Evolutionary conservation across 2,329 filamentous ascomycete genomes (phyloP).

Genomic region (Rutstroemia sp.): DNA sequence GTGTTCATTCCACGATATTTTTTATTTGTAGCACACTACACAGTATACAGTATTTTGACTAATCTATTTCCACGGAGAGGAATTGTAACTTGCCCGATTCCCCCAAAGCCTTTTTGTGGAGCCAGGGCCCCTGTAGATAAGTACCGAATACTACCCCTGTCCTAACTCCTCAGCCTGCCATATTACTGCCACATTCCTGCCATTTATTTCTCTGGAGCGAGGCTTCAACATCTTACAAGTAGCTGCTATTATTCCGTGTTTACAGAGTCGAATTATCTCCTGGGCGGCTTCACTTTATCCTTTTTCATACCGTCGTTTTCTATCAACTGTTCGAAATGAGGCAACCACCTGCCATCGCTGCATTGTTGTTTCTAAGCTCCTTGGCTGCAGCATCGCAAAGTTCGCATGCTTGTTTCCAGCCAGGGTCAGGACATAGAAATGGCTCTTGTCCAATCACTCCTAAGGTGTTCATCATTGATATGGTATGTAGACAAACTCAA

Average conservation of each 20-base stretch:
- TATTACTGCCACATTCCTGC: too few relatives aligned
- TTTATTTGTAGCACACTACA: too few relatives aligned
- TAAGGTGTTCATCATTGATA: conserved; percentile 4
- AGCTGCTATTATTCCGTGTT: neutral
- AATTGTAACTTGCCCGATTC: too few relatives aligned
- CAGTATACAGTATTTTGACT: too few relatives aligned
- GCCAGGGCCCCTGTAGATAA: too few relatives aligned
- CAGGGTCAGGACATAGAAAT: neutral
- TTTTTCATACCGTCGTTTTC: neutral
- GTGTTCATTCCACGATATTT: too few relatives aligned
- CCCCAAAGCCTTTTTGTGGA: too few relatives aligned
- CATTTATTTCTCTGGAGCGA: too few relatives aligned
- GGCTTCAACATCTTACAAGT: neutral
- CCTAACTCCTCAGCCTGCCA: too few relatives aligned
- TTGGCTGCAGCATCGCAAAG: neutral
- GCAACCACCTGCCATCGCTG: neutral
- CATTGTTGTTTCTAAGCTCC: neutral
- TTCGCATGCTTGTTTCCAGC: neutral
- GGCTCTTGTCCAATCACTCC: conserved; percentile 30
- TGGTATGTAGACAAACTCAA: neutral
- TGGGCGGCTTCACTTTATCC: too few relatives aligned
- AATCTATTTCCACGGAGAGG: too few relatives aligned
- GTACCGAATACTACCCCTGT: too few relatives aligned
- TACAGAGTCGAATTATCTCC: neutral
- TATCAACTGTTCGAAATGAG: neutral